Evolutionary conservation across 306 rosid genomes (phyloP).

Genomic region (Acacia melanoxylon): DNA sequence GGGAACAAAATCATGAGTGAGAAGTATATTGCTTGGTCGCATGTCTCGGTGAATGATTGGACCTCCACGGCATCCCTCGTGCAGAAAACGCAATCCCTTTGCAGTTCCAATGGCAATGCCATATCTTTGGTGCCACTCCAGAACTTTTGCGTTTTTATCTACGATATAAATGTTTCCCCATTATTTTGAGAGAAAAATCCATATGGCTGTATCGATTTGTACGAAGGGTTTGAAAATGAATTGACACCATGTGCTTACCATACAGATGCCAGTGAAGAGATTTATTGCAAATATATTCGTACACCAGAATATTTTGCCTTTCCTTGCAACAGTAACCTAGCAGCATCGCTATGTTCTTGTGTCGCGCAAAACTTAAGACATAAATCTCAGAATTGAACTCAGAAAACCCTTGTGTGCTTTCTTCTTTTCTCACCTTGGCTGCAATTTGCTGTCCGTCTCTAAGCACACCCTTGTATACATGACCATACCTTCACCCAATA

Average conservation of each 20-base stretch:
- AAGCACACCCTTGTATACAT: neutral
- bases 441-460: slow-evolving; percentile 1
- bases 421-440: neutral
- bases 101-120: slow-evolving; percentile 85
- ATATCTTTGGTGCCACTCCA: slow-evolving; percentile 76
- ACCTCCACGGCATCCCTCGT: slow-evolving; percentile 89
- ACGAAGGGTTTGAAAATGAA: neutral
- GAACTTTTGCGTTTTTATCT: slow-evolving; percentile 58
- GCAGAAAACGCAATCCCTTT: slow-evolving; percentile 84
- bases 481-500: neutral
- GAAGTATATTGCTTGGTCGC: slow-evolving; percentile 86
- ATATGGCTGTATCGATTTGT: neutral
- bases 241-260: slow-evolving; percentile 46
- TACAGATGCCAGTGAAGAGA: slow-evolving; percentile 7
- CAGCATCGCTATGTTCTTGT: neutral
- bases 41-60: slow-evolving; percentile 83
- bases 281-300: slow-evolving; percentile 1
- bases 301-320: neutral
- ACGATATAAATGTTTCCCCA: neutral
- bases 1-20: slow-evolving; percentile 81
- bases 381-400: neutral
- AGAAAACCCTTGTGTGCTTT: neutral
- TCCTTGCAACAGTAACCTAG: neutral
- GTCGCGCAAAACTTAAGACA: slow-evolving; percentile 3
- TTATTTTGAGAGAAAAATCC: neutral